Evolutionary conservation across 1,139 yeast species (phyloP).

Genomic region (Candida dubliniensis): DNA sequence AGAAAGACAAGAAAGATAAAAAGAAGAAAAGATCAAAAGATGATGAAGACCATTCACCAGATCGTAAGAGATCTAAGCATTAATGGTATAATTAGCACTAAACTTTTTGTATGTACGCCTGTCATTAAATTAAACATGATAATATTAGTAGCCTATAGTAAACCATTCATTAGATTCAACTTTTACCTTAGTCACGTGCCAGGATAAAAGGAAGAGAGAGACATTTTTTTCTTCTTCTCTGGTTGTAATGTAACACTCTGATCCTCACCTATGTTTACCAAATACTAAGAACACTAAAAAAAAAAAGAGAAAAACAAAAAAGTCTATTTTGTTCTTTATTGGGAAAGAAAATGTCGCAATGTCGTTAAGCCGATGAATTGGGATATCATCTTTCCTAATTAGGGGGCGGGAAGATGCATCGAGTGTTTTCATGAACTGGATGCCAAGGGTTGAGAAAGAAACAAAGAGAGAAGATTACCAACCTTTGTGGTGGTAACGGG

Average conservation of each 20-base stretch:
- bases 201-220: too few relatives aligned
- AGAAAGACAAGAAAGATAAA: conserved; percentile 18
- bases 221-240: background rate
- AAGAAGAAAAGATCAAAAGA: conserved; percentile 18
- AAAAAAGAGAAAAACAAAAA: too few relatives aligned
- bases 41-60: conserved; percentile 6
- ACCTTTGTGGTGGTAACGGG: too few relatives aligned
- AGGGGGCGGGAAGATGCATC: conserved; percentile 1
- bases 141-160: too few relatives aligned
- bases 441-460: too few relatives aligned
- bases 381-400: conserved; percentile 3
- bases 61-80: conserved; percentile 11
- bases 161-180: too few relatives aligned
- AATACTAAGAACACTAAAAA: background rate
- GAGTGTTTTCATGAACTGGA: background rate
- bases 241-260: background rate
- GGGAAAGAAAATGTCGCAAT: background rate
- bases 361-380: background rate
- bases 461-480: too few relatives aligned
- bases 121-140: background rate
- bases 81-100: background rate
- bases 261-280: background rate
- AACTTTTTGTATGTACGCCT: background rate
- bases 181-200: too few relatives aligned
- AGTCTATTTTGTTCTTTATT: background rate